phyloP scores from a whole-genome alignment of 306 rosid species.

The Dicorynia guianensis region DNA sequence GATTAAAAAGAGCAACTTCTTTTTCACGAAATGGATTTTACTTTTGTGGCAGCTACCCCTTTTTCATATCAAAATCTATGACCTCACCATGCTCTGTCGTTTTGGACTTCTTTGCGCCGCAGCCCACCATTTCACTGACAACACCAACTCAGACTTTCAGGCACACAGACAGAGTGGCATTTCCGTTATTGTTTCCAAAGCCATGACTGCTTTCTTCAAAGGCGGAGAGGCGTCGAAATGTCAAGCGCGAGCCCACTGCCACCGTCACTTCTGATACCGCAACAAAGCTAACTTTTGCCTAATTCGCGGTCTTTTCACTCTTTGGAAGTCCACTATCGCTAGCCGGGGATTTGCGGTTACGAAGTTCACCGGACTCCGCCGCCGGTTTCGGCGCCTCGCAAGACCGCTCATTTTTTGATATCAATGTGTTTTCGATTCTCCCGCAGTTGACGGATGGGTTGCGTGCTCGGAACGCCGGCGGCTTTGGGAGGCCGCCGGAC shows the following conservation, averaged over 20 bases:
- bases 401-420: background rate
- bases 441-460: constrained; percentile 67
- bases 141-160: constrained; percentile 14
- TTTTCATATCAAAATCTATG: background rate
- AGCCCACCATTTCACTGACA: constrained; percentile 41
- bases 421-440: constrained; percentile 45
- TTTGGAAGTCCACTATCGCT: constrained; percentile 1
- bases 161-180: constrained; percentile 47
- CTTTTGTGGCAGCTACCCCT: constrained; percentile 25
- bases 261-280: background rate
- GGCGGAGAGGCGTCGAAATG: background rate
- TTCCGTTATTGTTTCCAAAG: constrained; percentile 39
- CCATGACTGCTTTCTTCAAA: constrained; percentile 11
- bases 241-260: background rate
- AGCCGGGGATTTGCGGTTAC: background rate
- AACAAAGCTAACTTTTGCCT: background rate
- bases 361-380: background rate
- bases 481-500: constrained; percentile 6
- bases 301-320: background rate
- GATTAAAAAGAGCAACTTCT: background rate
- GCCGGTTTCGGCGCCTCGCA: background rate
- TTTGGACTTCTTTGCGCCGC: constrained; percentile 30
- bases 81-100: constrained; percentile 25
- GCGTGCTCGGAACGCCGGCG: constrained; percentile 59
- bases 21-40: constrained; percentile 7